Evolutionary conservation across 2,329 filamentous ascomycete genomes (phyloP).

Genomic region (Diplodia intermedia): DNA sequence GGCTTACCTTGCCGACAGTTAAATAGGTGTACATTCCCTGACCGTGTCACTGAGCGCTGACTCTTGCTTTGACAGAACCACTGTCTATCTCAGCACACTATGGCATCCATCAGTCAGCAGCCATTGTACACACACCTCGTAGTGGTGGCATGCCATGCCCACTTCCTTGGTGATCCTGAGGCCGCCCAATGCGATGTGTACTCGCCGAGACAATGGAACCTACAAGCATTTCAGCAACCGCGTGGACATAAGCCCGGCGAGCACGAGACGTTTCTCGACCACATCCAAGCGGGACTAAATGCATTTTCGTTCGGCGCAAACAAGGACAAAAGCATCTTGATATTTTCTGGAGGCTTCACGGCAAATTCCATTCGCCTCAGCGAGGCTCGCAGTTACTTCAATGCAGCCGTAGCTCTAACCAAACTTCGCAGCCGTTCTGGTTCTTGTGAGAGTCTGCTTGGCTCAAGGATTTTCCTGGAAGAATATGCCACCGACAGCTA

Average conservation of each 20-base stretch:
- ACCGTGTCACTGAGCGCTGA: background rate
- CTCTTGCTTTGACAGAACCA: background rate
- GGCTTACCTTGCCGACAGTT: conserved; percentile 1
- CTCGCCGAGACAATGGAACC: conserved; percentile 62
- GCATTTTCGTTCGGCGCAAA: conserved; percentile 56
- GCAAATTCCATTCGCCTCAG: conserved; percentile 42
- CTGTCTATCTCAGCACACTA: background rate
- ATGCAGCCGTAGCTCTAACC: conserved; percentile 39
- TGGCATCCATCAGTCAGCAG: conserved; percentile 2
- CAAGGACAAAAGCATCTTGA: conserved; percentile 58
- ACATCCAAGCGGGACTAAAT: conserved; percentile 70
- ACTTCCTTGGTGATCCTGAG: conserved; percentile 64
- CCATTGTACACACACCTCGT: conserved; percentile 62
- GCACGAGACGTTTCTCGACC: conserved; percentile 78
- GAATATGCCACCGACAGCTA: conserved; percentile 82
- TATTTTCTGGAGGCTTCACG: conserved; percentile 73
- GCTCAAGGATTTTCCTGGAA: conserved; percentile 64
- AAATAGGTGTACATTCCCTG: conserved; percentile 1
- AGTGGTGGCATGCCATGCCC: conserved; percentile 83
- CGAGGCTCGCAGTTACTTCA: conserved; percentile 48
- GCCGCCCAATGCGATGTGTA: conserved; percentile 43
- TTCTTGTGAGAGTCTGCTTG: conserved; percentile 42
- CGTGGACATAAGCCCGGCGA: conserved; percentile 64
- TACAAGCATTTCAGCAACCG: conserved; percentile 73
- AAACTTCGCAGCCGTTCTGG: conserved; percentile 37